Conservation (phyloP, 1,139 yeast species). For the Lodderomyces metapsilosis region DNA sequence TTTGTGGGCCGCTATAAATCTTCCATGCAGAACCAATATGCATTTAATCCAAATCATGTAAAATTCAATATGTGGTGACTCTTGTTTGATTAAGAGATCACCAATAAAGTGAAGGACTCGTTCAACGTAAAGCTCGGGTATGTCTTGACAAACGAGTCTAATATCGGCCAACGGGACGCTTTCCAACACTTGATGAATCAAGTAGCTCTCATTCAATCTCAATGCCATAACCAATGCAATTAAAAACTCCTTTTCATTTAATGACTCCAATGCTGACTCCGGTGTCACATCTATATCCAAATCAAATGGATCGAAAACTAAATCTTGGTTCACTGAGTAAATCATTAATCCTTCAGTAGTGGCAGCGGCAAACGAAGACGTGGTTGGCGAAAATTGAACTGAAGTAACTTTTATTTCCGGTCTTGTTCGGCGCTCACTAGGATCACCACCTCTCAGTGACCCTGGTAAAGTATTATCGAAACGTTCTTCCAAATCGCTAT, state of each 20-base stretch:
- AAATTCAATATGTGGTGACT: slow-evolving; percentile 85
- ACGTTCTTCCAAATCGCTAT: slow-evolving; percentile 82
- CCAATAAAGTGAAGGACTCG: slow-evolving; percentile 72
- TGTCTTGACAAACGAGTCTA: slow-evolving; percentile 56
- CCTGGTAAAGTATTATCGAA: slow-evolving; percentile 82
- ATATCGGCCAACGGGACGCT: slow-evolving; percentile 74
- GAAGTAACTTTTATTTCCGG: slow-evolving; percentile 81
- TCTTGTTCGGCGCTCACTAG: slow-evolving; percentile 71
- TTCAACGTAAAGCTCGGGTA: slow-evolving; percentile 77
- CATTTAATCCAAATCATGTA: slow-evolving; percentile 77
- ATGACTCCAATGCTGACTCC: slow-evolving; percentile 60
- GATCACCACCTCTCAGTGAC: slow-evolving; percentile 85
- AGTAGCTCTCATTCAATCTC: slow-evolving; percentile 77
- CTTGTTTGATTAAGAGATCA: slow-evolving; percentile 50
- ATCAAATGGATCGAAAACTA: slow-evolving; percentile 92
- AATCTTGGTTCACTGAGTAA: slow-evolving; percentile 72
- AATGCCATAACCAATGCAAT: slow-evolving; percentile 90
- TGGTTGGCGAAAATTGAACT: slow-evolving; percentile 84
- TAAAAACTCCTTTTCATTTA: slow-evolving; percentile 69
- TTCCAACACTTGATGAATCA: slow-evolving; percentile 75
- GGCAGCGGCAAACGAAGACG: slow-evolving; percentile 90
- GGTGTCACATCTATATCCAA: slow-evolving; percentile 92
- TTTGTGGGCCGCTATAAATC: slow-evolving; percentile 61
- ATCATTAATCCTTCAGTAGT: slow-evolving; percentile 91
- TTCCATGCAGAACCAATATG: slow-evolving; percentile 72